A percentile compares a stretch with the other conserved stretches of the same genome.
Conservation (phyloP, 1,284 basidiomycete species). For the Ustilago loliicola region DNA sequence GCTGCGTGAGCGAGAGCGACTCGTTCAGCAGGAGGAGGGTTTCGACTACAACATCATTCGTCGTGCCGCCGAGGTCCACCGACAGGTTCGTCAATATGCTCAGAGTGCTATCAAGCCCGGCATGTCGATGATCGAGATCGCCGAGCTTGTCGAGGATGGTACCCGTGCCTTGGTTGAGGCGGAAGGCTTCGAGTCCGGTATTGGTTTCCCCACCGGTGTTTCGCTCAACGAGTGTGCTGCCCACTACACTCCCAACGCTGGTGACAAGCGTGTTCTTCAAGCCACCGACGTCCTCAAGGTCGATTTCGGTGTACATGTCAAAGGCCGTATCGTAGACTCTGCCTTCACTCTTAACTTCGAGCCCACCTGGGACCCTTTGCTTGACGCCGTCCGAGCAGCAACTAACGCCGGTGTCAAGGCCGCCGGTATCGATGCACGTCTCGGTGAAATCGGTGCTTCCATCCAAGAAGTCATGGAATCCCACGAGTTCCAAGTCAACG, state of each 20-base stretch:
- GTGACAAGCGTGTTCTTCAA: slow-evolving; percentile 89
- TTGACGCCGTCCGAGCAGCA: slow-evolving; percentile 92
- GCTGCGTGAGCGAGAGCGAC: slow-evolving; percentile 83
- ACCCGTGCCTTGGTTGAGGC: slow-evolving; percentile 83
- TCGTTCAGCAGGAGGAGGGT: slow-evolving; percentile 72
- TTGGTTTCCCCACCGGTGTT: slow-evolving; percentile 95
- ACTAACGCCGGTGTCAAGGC: slow-evolving; percentile 84
- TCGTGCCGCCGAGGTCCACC: slow-evolving; percentile 92
- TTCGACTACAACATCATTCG: slow-evolving; percentile 85
- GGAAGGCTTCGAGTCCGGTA: slow-evolving; percentile 86
- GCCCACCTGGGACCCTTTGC: slow-evolving; percentile 86
- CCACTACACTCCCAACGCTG: slow-evolving; percentile 96
- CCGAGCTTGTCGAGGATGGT: slow-evolving; percentile 87
- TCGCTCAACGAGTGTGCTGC: slow-evolving; percentile 95
- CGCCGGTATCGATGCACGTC: slow-evolving; percentile 92
- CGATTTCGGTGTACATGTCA: slow-evolving; percentile 96
- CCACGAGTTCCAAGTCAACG: slow-evolving; percentile 92
- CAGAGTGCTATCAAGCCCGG: slow-evolving; percentile 89
- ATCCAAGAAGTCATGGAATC: slow-evolving; percentile 99
- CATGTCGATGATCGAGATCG: slow-evolving; percentile 95
- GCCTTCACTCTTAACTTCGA: slow-evolving; percentile 94
- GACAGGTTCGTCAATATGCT: slow-evolving; percentile 85
- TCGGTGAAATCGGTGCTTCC: slow-evolving; percentile 90
- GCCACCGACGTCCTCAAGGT: slow-evolving; percentile 92
- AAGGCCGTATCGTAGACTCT: slow-evolving; percentile 92